These are phyloP conservation scores for Leucoagaricus sp. DNA, from an alignment of 1,284 basidiomycete genomes.

Conservation along the genomic window DNA sequence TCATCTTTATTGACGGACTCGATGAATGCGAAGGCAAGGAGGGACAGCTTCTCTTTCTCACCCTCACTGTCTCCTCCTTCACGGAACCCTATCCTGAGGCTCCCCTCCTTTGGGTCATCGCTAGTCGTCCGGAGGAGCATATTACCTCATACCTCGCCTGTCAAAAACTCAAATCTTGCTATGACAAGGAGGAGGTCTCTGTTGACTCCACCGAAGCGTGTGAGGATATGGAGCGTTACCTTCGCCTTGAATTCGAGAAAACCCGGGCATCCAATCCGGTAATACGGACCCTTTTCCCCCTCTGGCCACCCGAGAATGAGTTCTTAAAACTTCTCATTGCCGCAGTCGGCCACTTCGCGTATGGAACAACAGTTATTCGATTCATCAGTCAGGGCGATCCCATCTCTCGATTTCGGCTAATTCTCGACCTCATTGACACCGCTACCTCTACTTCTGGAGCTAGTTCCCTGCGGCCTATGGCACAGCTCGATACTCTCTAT, in stretches of 20 bases:
- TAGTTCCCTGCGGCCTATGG: neutral
- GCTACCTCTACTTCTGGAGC: neutral
- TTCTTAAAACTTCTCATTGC: neutral
- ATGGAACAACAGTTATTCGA: neutral
- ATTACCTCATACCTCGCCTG: neutral
- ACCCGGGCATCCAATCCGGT: neutral
- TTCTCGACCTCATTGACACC: neutral
- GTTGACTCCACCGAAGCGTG: neutral
- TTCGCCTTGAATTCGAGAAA: neutral
- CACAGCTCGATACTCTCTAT: neutral
- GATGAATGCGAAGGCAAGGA: neutral
- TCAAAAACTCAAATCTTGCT: neutral
- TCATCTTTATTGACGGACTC: neutral
- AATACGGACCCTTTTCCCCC: neutral
- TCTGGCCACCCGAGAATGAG: neutral
- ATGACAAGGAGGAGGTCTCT: neutral
- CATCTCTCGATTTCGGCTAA: neutral
- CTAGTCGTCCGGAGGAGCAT: neutral
- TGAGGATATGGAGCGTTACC: neutral
- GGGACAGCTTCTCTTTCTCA: neutral
- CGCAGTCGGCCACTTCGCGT: neutral
- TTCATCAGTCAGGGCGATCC: neutral
- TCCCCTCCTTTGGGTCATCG: neutral
- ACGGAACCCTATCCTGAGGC: neutral
- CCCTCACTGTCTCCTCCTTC: neutral